phyloP scores from a whole-genome alignment of 2,329 filamentous ascomycete genomes.

The Hymenoscyphus scutula region DNA sequence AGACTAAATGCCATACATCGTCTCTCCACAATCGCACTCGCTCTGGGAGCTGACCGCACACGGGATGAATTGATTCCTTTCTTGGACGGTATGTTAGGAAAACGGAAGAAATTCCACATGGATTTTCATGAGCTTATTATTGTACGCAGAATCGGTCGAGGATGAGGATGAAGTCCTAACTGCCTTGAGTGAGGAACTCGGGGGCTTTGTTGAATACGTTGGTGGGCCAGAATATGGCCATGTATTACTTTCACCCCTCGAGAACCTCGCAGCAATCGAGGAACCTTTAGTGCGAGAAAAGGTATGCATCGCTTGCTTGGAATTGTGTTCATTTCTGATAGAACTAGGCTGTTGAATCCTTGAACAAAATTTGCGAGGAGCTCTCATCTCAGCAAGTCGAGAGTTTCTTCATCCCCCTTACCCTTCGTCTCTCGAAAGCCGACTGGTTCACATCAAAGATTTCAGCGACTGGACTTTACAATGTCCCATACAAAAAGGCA shows the following conservation, averaged over 20 bases:
- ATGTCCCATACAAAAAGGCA: constrained; percentile 88
- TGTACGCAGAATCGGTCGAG: constrained; percentile 82
- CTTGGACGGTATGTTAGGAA: constrained; percentile 76
- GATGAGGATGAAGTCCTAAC: constrained; percentile 98
- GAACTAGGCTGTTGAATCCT: constrained; percentile 85
- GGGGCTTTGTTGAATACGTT: constrained; percentile 95
- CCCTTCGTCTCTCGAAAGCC: constrained; percentile 93
- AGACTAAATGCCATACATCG: constrained; percentile 98
- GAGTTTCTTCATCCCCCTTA: constrained; percentile 94
- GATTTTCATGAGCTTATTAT: constrained; percentile 34
- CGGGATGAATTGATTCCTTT: constrained; percentile 98
- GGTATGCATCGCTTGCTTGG: constrained; percentile 49
- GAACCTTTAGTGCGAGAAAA: constrained; percentile 97
- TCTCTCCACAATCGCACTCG: constrained; percentile 95
- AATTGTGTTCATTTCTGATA: constrained; percentile 20
- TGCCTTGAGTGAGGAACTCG: constrained; percentile 93
- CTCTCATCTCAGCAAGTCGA: constrained; percentile 91
- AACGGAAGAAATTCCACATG: not conserved
- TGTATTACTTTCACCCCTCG: constrained; percentile 91
- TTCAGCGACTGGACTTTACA: constrained; percentile 93
- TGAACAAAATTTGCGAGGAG: constrained; percentile 98
- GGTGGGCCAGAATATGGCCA: constrained; percentile 91
- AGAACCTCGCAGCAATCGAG: constrained; percentile 98
- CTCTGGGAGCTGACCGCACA: constrained; percentile 91
- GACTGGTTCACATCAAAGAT: constrained; percentile 99